Base-by-base conservation (phyloP, 2,329 filamentous ascomycete species). In the Cadophora gregata region DNA sequence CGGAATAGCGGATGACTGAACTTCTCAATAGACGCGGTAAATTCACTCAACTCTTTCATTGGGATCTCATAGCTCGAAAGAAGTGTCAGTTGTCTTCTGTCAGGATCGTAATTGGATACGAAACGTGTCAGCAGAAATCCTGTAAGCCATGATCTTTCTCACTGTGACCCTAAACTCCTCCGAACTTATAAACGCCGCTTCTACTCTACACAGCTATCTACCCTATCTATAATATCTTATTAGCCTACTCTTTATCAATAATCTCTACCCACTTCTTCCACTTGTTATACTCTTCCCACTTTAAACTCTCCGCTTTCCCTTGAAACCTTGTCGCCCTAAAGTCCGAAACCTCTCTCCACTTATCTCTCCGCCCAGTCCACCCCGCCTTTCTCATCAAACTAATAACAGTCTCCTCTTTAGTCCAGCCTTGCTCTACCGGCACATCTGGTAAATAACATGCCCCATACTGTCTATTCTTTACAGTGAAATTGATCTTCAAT, bases 351-450 rank as follows among this genome's bases (percentile, higher is more conserved):
- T 93, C 89, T 71, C 85, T 85, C 95, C 94, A 98, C 48, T 86
- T 85, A 62, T 81, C 81, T 75, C 76, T 81, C 53, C 80, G 79
- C 0, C 93, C 93, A 66, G 85, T 85, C 94, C 94, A 99, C 1
- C 96, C 96, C 0, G 94, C 94, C 84, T 99, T 99, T 67, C 93
- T 86, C 90, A 97, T 96, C 76, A 98, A 81, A 79, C 92, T 96
- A 63, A 93, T 85, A 2, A 99, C 79, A 0, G 95, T 92, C 83
- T 98, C 93, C 77, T 98, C 94, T 79, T 96, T 94, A 12, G 86
- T 92, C 96, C 96, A 99, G 19, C 93, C 94, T 78, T 98, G 96
- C 82, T 99, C 96, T 0, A 86, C 82, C 10, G 95, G 91, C 6
- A 99, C 93, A 77, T 97, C 93, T 0, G 96, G 96, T 16, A 99